Conservation (phyloP, 805 yeast species). For the Saccharomycopsis sp. region DNA sequence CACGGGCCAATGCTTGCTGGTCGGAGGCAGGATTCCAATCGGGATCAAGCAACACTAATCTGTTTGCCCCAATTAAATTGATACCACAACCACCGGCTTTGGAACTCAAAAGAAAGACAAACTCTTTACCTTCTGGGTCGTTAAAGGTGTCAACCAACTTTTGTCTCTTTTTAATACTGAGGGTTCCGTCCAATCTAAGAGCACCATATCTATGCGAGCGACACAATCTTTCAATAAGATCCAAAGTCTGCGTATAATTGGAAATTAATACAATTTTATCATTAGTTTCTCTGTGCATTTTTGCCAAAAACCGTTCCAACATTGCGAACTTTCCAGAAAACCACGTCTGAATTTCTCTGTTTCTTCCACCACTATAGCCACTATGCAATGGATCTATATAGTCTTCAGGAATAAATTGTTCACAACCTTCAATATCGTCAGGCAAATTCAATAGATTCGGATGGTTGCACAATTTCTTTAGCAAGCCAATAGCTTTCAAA, state of each 20-base stretch:
- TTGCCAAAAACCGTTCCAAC: constrained; percentile 73
- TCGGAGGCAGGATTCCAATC: constrained; percentile 99
- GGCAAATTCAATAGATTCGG: constrained; percentile 79
- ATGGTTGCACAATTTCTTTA: constrained; percentile 90
- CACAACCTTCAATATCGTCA: constrained; percentile 69
- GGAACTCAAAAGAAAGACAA: constrained; percentile 81
- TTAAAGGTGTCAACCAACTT: constrained; percentile 87
- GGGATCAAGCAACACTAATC: constrained; percentile 79
- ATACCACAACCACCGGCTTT: constrained; percentile 99
- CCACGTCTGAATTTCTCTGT: constrained; percentile 67
- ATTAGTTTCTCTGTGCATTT: constrained; percentile 73
- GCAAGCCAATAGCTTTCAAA: constrained; percentile 77
- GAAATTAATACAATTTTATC: constrained; percentile 94
- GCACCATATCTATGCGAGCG: constrained; percentile 66
- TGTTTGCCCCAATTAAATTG: constrained; percentile 91
- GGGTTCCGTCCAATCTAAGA: constrained; percentile 84
- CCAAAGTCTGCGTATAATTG: constrained; percentile 91
- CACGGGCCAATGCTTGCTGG: constrained; percentile 95
- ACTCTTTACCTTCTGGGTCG: constrained; percentile 82
- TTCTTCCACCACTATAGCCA: constrained; percentile 42
- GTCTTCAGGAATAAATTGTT: constrained; percentile 63
- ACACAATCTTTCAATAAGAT: constrained; percentile 83
- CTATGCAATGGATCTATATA: constrained; percentile 43
- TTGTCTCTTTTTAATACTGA: constrained; percentile 88
- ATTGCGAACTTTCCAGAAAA: constrained; percentile 82